Conservation (phyloP, 1,284 basidiomycete species). For the Irpex sp. region DNA sequence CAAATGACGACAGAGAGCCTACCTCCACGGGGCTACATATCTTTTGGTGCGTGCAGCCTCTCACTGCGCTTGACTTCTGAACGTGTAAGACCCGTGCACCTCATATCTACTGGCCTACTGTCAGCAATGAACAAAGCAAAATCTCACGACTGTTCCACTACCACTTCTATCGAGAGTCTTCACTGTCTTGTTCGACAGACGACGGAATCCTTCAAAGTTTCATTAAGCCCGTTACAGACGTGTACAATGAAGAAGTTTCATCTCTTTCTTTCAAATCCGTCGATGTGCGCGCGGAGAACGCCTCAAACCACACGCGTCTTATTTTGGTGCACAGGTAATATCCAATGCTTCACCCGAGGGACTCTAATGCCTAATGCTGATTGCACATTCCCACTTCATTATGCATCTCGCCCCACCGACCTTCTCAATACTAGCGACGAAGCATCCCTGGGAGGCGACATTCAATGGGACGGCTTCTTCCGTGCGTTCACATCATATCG, state of each 20-base stretch:
- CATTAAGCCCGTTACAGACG: neutral
- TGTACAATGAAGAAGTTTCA: neutral
- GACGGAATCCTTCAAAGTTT: neutral
- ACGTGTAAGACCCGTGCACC: neutral
- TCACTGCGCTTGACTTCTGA: neutral
- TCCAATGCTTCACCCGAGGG: neutral
- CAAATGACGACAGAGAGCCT: neutral
- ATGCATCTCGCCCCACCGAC: neutral
- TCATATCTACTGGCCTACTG: neutral
- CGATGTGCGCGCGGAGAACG: neutral
- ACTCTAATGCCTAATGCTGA: neutral
- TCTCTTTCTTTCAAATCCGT: neutral
- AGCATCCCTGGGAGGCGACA: neutral
- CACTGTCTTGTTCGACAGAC: neutral
- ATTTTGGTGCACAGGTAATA: neutral
- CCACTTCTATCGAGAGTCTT: neutral
- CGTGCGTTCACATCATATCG: constrained; percentile 1
- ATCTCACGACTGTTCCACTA: neutral
- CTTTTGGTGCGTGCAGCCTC: neutral
- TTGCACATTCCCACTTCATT: neutral
- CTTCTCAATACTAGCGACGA: neutral
- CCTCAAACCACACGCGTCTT: neutral
- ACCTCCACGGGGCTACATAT: neutral
- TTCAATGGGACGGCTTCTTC: neutral
- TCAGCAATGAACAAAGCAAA: neutral